A percentile compares a stretch with the other conserved stretches of the same genome.
Conservation (phyloP, 768 basidiomycete genomes). For the Boletus vermiculosoides region DNA sequence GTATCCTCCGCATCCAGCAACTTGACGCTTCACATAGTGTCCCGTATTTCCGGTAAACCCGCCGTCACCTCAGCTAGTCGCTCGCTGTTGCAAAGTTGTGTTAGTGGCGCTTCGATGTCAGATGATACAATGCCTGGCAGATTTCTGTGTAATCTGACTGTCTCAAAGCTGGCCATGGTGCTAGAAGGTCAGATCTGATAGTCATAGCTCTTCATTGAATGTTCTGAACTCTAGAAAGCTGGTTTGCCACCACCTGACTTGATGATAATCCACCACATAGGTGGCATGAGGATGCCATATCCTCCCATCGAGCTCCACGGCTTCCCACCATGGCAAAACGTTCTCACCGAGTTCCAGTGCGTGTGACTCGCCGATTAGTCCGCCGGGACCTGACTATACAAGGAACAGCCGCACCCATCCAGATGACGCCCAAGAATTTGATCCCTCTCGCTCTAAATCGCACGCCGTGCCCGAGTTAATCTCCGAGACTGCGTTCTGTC, state of each 20-base stretch:
- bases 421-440: slow-evolving; percentile 8
- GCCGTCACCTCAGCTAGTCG: slow-evolving; percentile 57
- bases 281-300: slow-evolving; percentile 34
- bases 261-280: slow-evolving; percentile 67
- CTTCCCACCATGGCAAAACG: slow-evolving; percentile 85
- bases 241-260: slow-evolving; percentile 71
- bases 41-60: slow-evolving; percentile 61
- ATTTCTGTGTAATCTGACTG: slow-evolving; percentile 37
- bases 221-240: slow-evolving; percentile 41
- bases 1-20: slow-evolving; percentile 15
- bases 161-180: slow-evolving; percentile 45
- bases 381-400: slow-evolving; percentile 4
- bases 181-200: slow-evolving; percentile 54
- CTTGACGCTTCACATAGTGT: slow-evolving; percentile 55
- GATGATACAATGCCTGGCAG: not conserved
- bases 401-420: slow-evolving; percentile 22
- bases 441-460: not conserved
- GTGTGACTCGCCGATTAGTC: slow-evolving; percentile 22
- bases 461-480: slow-evolving; percentile 26
- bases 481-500: slow-evolving; percentile 59
- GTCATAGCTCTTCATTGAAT: slow-evolving; percentile 1
- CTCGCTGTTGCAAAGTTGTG: slow-evolving; percentile 37
- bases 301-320: slow-evolving; percentile 65
- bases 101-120: slow-evolving; percentile 1
- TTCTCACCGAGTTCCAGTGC: slow-evolving; percentile 78